These are phyloP conservation scores for Aspergillus alliaceus DNA, from an alignment of 2,329 filamentous ascomycete genomes.

Conservation along the genomic window DNA sequence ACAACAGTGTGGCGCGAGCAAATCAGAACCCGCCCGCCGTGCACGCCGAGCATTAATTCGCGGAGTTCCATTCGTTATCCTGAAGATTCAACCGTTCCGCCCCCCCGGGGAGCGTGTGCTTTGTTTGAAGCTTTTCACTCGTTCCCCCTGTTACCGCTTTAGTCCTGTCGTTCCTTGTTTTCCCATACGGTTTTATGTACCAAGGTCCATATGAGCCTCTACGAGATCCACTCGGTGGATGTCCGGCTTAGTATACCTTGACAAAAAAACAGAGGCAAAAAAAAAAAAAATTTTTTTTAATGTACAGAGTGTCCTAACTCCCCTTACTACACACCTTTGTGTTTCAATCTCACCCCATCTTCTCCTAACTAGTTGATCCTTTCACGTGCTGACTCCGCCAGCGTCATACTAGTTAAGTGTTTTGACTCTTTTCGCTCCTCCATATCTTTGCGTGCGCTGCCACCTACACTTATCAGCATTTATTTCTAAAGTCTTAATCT, in stretches of 20 bases:
- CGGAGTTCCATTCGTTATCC: not conserved
- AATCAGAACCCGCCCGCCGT: slow-evolving; percentile 19
- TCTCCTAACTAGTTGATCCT: not conserved
- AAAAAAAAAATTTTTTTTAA: not conserved
- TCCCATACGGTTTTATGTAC: not conserved
- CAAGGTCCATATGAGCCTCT: not conserved
- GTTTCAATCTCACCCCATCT: slow-evolving; percentile 10
- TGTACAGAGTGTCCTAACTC: not conserved
- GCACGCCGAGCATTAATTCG: slow-evolving; percentile 16
- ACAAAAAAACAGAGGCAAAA: not conserved
- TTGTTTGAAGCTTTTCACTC: not conserved
- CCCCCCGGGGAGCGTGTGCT: not conserved
- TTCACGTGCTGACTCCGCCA: slow-evolving; percentile 13
- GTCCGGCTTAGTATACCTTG: not conserved
- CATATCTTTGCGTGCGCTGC: not conserved
- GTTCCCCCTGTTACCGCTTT: not conserved
- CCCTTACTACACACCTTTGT: not conserved
- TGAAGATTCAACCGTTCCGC: not conserved
- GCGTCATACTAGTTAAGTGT: not conserved
- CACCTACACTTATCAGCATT: not conserved
- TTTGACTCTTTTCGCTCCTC: not conserved
- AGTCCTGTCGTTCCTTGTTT: not conserved
- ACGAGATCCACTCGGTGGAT: not conserved
- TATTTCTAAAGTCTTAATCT: not conserved
- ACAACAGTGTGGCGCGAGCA: slow-evolving; percentile 11